Percentiles rank a stretch among this genome's conserved stretches.
Conservation (phyloP, 768 basidiomycete genomes). For the Tricholoma hemisulphureum region DNA sequence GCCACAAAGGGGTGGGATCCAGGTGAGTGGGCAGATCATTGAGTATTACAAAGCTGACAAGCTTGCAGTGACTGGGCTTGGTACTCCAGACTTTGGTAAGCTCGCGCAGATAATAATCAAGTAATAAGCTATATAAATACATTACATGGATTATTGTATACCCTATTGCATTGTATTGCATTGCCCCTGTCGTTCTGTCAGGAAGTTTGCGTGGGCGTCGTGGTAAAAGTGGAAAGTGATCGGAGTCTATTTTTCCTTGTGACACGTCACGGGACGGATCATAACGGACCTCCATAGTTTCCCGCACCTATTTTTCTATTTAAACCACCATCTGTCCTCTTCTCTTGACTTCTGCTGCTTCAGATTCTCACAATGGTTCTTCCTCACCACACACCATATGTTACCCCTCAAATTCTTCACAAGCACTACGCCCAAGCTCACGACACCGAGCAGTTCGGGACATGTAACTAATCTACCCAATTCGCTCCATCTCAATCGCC, state of each 20-base stretch:
- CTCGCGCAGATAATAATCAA: constrained; percentile 22
- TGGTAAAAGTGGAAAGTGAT: background rate
- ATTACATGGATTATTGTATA: no score
- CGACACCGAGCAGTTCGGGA: constrained; percentile 61
- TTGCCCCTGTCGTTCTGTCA: no score
- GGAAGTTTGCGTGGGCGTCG: background rate
- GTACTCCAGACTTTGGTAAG: constrained; percentile 48
- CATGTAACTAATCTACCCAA: constrained; percentile 44
- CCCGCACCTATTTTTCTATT: background rate
- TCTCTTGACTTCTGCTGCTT: no score
- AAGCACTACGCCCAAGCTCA: constrained; percentile 77
- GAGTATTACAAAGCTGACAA: no score
- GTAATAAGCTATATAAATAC: no score
- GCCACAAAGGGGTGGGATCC: no score
- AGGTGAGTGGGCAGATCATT: no score
- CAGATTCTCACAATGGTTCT: constrained; percentile 63
- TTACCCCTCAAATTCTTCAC: constrained; percentile 89
- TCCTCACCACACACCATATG: constrained; percentile 70
- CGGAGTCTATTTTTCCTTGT: background rate
- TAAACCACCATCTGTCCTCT: no score
- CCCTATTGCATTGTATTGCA: no score
- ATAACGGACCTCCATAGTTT: background rate
- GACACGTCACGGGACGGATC: background rate
- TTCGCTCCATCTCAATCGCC: background rate
- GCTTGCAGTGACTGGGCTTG: constrained; percentile 18